A percentile compares a stretch with the other conserved stretches of the same genome.
These are phyloP conservation scores for Boehmeria nivea DNA, from an alignment of 306 rosid genomes.

Conservation along the genomic window DNA sequence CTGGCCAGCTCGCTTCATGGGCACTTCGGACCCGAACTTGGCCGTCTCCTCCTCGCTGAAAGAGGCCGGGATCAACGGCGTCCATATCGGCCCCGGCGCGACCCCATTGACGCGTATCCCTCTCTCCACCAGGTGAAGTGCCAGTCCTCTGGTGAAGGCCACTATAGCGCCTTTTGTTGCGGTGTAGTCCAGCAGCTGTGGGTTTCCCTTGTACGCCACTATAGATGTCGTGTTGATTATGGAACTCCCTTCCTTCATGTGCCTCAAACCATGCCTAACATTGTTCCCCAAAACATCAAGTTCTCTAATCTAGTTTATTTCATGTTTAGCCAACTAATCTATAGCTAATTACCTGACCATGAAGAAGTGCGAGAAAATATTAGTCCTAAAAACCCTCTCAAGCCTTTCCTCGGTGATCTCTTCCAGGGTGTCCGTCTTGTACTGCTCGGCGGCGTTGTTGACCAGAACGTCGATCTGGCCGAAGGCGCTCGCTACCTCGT, in stretches of 20 bases:
- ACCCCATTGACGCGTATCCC: conserved; percentile 77
- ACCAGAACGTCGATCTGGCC: conserved; percentile 61
- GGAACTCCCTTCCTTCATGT: conserved; percentile 71
- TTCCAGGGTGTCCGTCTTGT: conserved; percentile 34
- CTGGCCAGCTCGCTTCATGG: conserved; percentile 73
- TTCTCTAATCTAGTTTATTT: too few species aligned
- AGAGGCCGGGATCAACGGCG: conserved; percentile 52
- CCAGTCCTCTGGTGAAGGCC: conserved; percentile 56
- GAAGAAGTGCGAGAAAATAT: conserved; percentile 64
- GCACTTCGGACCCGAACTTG: conserved; percentile 35
- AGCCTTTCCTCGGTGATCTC: conserved; percentile 60
- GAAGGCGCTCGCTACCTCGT: conserved; percentile 42
- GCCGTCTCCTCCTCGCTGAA: conserved; percentile 26
- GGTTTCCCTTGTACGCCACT: conserved; percentile 48
- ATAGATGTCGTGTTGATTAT: conserved; percentile 77
- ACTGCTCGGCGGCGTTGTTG: conserved; percentile 72
- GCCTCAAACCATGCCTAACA: conserved; percentile 67
- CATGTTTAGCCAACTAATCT: background rate
- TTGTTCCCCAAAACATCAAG: too few species aligned
- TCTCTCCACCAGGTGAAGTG: conserved; percentile 43
- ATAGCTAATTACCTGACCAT: conserved; percentile 32
- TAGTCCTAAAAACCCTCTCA: conserved; percentile 61
- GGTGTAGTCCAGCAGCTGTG: conserved; percentile 44
- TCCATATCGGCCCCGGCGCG: conserved; percentile 85
- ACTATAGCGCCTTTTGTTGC: conserved; percentile 72